phyloP scores from a whole-genome alignment of 2,329 filamentous ascomycete genomes.

The Beauveria asiatica region DNA sequence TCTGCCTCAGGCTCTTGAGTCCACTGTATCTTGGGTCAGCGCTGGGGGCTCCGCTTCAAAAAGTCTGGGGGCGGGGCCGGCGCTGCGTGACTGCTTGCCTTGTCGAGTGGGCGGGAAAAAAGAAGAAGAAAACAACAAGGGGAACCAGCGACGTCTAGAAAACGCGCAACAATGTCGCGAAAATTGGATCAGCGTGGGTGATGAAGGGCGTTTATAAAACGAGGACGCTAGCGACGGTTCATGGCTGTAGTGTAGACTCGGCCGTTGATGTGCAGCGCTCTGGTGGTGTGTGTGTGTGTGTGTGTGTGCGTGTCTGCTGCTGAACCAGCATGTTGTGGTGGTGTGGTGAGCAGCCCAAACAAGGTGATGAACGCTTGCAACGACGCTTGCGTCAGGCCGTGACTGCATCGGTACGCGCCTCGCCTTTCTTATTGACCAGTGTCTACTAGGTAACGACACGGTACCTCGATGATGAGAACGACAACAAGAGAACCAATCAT shows the following conservation, averaged over 20 bases:
- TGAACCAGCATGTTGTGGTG: neutral
- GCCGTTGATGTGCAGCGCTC: too few species aligned
- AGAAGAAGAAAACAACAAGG: too few species aligned
- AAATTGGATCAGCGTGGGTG: neutral
- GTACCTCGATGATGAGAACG: neutral
- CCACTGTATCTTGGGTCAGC: neutral
- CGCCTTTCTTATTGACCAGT: neutral
- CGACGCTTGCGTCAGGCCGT: conserved; percentile 1
- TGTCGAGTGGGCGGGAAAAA: neutral
- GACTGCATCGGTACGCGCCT: neutral
- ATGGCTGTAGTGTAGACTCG: neutral
- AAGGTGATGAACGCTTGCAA: neutral
- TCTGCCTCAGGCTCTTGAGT: too few species aligned
- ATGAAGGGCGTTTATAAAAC: neutral
- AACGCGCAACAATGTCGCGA: neutral
- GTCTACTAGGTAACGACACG: neutral
- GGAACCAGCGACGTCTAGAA: neutral
- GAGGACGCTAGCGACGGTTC: neutral
- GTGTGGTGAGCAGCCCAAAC: conserved; percentile 1
- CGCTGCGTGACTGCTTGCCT: neutral
- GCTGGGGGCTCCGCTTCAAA: neutral
- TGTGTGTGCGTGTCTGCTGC: neutral
- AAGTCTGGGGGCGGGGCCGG: conserved; percentile 5
- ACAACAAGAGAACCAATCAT: neutral
- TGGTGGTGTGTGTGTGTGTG: neutral